phyloP scores from a whole-genome alignment of 805 yeast genomes.

The Candida succiphila region DNA sequence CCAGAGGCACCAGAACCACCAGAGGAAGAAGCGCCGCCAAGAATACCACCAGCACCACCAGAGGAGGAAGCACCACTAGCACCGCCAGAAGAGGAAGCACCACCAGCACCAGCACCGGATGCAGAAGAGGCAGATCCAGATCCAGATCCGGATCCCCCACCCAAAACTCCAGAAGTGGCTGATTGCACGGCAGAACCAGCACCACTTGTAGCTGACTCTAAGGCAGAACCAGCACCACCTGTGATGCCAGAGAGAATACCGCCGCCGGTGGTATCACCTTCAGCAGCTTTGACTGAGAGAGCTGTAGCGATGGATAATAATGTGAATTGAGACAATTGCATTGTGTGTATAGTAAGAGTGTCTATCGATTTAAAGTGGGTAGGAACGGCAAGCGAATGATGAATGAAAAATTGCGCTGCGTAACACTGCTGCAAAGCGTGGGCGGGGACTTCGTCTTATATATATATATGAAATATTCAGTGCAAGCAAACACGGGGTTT shows the following conservation, averaged over 20 bases:
- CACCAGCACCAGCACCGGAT: conserved; percentile 4
- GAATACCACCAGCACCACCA: conserved; percentile 5
- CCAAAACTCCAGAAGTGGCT: conserved; percentile 26
- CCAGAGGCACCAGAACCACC: conserved; percentile 5
- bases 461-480: too few species aligned
- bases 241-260: conserved; percentile 24
- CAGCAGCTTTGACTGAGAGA: conserved; percentile 9
- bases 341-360: conserved; percentile 1
- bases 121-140: conserved; percentile 9
- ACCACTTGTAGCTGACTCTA: conserved; percentile 17
- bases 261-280: conserved; percentile 23
- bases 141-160: conserved; percentile 23
- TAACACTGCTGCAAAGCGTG: too few species aligned
- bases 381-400: background rate
- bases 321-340: conserved; percentile 14
- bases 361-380: background rate
- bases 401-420: too few species aligned
- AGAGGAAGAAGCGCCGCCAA: conserved; percentile 3
- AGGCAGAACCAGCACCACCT: conserved; percentile 22
- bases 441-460: too few species aligned
- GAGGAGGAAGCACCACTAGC: conserved; percentile 7
- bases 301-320: conserved; percentile 13
- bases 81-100: conserved; percentile 7
- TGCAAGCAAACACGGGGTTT: background rate
- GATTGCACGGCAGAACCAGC: conserved; percentile 21